A percentile compares a stretch with the other conserved stretches of the same genome.
phyloP scores from a whole-genome alignment of 1,284 basidiomycete genomes.

The Phellinidium pouzarii region DNA sequence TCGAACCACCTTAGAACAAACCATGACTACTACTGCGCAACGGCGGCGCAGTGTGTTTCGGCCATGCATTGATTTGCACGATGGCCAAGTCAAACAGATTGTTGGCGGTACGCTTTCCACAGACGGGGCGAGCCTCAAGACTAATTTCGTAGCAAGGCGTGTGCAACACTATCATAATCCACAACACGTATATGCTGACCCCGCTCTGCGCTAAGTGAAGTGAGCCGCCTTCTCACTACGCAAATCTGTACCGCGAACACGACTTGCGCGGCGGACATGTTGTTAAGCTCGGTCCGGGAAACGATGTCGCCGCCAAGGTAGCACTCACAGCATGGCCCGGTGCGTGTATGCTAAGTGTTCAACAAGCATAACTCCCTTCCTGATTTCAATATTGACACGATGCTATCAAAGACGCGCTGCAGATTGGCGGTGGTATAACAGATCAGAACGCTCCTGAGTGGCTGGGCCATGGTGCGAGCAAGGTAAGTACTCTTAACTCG shows the following conservation, averaged over 20 bases:
- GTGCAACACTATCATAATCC: neutral
- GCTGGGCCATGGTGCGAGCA: constrained; percentile 86
- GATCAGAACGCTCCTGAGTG: constrained; percentile 77
- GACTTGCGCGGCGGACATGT: constrained; percentile 85
- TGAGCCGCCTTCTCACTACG: constrained; percentile 77
- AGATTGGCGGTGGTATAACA: constrained; percentile 92
- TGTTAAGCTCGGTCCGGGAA: constrained; percentile 90
- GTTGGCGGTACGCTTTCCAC: constrained; percentile 90
- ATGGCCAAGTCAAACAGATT: constrained; percentile 95
- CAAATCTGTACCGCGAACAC: constrained; percentile 69
- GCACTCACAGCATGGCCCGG: constrained; percentile 84
- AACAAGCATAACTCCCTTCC: constrained; percentile 14
- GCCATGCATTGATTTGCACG: constrained; percentile 96
- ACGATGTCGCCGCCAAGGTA: constrained; percentile 80
- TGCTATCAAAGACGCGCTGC: constrained; percentile 55
- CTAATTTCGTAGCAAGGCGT: constrained; percentile 91
- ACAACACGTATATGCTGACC: neutral
- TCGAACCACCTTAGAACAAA: neutral
- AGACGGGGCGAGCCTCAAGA: constrained; percentile 60
- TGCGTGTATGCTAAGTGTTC: constrained; percentile 24
- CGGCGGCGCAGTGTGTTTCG: constrained; percentile 49
- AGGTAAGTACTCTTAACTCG: constrained; percentile 44
- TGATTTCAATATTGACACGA: neutral
- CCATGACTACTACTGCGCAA: neutral
- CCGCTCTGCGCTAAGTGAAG: constrained; percentile 34